These are phyloP conservation scores for Euphorbia pulcherrima DNA, from an alignment of 345 rosid species.

Conservation along the genomic window DNA sequence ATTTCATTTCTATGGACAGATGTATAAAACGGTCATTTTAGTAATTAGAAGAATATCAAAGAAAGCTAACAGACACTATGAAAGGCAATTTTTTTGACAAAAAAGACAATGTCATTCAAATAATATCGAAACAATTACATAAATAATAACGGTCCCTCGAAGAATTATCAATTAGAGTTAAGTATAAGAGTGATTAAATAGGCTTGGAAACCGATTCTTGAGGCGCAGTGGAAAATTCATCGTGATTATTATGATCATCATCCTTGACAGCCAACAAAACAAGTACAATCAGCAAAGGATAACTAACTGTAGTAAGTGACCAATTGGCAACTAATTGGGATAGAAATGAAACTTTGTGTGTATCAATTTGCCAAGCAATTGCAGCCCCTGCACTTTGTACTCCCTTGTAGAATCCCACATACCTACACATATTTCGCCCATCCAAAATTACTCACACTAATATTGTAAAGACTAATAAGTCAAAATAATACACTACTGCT, in stretches of 20 bases:
- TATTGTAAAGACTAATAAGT: too few species aligned
- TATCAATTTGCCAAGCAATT: conserved; percentile 90
- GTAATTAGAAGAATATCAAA: not conserved
- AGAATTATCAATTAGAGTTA: too few species aligned
- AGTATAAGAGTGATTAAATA: not conserved
- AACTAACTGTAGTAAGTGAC: conserved; percentile 74
- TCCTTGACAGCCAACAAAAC: conserved; percentile 73
- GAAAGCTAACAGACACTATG: not conserved
- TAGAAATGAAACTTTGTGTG: conserved; percentile 54
- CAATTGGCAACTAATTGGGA: conserved; percentile 64
- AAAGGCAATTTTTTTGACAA: not conserved
- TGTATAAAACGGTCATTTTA: not conserved
- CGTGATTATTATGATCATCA: conserved; percentile 24
- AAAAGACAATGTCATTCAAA: too few species aligned
- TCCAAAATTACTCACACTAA: too few species aligned
- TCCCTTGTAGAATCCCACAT: conserved; percentile 87
- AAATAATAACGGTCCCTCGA: too few species aligned
- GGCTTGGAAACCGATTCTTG: conserved; percentile 5
- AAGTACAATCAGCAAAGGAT: conserved; percentile 61
- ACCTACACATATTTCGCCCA: too few species aligned
- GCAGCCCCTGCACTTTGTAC: conserved; percentile 97
- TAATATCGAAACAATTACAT: too few species aligned
- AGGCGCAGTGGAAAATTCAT: not conserved
- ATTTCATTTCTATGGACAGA: not conserved
- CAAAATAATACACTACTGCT: too few species aligned